Base-by-base conservation (phyloP, 805 yeast genomes). In the Monosporozyma yasuniensis region DNA sequence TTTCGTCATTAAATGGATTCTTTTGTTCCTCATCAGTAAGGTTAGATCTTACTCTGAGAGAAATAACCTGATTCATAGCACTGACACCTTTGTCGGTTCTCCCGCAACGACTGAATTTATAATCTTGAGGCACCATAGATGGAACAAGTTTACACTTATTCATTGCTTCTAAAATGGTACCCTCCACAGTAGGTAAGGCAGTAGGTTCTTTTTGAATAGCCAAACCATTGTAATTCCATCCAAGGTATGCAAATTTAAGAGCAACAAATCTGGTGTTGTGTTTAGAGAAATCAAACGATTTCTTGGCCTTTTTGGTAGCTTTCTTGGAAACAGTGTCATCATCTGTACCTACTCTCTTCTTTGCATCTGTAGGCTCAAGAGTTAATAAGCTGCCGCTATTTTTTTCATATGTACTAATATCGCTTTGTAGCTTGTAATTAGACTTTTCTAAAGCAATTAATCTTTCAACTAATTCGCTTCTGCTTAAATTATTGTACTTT, bases 81-180 rank as follows among this genome's bases (percentile, higher is more conserved):
- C 96, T 87, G 12, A 91, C 98, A n/a, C 97, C 98, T 56, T 79
- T 80, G 61, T 91, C 98, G 0, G 98, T 91, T 60, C 98, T 74
- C 0, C 98, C 98, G 69, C 98, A 93, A 54, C 97, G 72, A 56
- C 95, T 84, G 64, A 90, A 89, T 12, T 77, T 74, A 61, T 83
- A 86, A 1, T 79, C 81, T 7, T 70, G 70, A 0, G 88, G 83
- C 19, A 78, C 81, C 21, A 75, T 58, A 1, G 79, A 72, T 9
- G 80, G 75, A 10, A 93, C 80, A 52, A 93, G 65, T 55, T 76
- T 80, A 27, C 91, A 80, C 54, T 74, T 78, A 45, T 73, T 69
- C 66, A 93, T 64, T 0, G 95, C 96, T 39, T 83, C 76, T 39
- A 93, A 65, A 4, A 93, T 76, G 38, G 75, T 77, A 27, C 80